Base-by-base conservation (phyloP, 1,284 basidiomycete genomes). In the Melampsora medusae region DNA sequence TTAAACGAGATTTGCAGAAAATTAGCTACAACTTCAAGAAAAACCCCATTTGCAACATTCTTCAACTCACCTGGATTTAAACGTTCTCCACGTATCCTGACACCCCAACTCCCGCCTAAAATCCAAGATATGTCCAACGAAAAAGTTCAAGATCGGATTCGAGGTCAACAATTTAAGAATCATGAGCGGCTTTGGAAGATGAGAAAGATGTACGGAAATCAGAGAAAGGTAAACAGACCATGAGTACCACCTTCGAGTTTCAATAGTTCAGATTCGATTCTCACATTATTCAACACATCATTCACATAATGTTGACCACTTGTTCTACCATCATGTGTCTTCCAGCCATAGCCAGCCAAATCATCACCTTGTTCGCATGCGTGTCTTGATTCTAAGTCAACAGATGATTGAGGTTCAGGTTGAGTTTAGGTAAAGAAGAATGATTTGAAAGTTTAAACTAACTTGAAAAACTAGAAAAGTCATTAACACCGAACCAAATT, bases 321-420 rank as follows among this genome's bases (percentile, higher is more conserved):
- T 80, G 90, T 87, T 38, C 92, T 88, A 17, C 91, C 86, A 82
- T 97, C 93, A 81, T 93, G 94, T 79, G 89, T 88, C 6, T 90
- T 91, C 90, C 92, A 97, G 17, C 90, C 90, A 84, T 96, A 97
- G 53, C 86, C 86, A 67, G 89, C 87, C 61, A 97, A 85, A 3
- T 88, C 89, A 80, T 96, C 92, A 12, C 88, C 89, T 82, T 96
- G 92, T 80, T 94, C 92, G 82, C 93, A 95, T n/a, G 90, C 87
- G 85, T 97, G 93, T 12, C 94, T 89, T 28, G 90, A 85, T 78
- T 88, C 92, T 93, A 80, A 31, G 71, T 77, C 35, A 61, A 35
- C 77, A 28, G 7, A 61, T 0, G 1, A 56, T 16, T 38, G 38
- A 53, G 66, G 73, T 31, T 59, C n/a, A 33, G 59, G n/a, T 22